These are phyloP conservation scores for Calonectria pseudoreteaudii DNA, from an alignment of 2,329 filamentous ascomycete genomes.

Conservation along the genomic window DNA sequence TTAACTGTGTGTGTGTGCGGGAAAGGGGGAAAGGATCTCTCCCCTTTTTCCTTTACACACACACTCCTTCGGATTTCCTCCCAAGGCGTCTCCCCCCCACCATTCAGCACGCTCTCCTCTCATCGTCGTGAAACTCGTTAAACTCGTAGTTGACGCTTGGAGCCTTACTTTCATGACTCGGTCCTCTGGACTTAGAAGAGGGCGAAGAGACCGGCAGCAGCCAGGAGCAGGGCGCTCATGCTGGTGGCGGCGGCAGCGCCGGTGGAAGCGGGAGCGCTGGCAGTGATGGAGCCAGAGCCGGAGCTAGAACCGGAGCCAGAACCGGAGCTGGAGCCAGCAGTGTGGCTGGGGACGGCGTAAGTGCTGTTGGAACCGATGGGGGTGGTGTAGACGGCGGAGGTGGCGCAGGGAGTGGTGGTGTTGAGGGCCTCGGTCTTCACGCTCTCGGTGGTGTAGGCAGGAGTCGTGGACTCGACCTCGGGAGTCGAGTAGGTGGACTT, in stretches of 20 bases:
- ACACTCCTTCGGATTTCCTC: conserved; percentile 19
- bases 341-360: conserved; percentile 41
- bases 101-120: conserved; percentile 26
- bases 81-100: conserved; percentile 26
- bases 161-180: conserved; percentile 30
- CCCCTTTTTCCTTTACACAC: not conserved
- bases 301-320: conserved; percentile 5
- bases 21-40: not conserved
- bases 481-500: conserved; percentile 34
- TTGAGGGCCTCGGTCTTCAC: conserved; percentile 35
- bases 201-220: conserved; percentile 50
- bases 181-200: conserved; percentile 46
- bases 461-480: conserved; percentile 41
- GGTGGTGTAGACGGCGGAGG: conserved; percentile 42
- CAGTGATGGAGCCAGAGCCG: conserved; percentile 17
- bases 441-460: conserved; percentile 33
- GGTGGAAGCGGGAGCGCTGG: conserved; percentile 37
- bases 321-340: conserved; percentile 30
- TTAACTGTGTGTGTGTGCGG: not conserved
- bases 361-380: conserved; percentile 49
- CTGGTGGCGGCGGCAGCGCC: conserved; percentile 47
- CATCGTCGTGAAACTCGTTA: conserved; percentile 49
- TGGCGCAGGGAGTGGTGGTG: conserved; percentile 23
- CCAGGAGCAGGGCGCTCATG: conserved; percentile 52
- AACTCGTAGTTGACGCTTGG: conserved; percentile 47